phyloP scores from a whole-genome alignment of 495 filamentous ascomycete species.

The Penicillium psychrofluorescens region DNA sequence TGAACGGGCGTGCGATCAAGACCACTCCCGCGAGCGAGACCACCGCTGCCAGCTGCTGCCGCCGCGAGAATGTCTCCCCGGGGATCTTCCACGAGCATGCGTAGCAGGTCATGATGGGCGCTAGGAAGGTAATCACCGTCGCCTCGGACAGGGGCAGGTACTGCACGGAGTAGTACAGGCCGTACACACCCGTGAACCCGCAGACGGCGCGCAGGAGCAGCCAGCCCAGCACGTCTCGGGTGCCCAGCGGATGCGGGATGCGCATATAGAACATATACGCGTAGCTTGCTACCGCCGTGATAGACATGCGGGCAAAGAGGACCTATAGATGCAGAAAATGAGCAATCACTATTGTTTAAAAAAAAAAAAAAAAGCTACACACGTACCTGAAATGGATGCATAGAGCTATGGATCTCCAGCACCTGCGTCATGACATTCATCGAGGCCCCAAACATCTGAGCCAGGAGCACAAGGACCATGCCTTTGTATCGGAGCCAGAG shows the following conservation, averaged over 20 bases:
- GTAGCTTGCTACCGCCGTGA: slow-evolving; percentile 61
- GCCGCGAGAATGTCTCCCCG: slow-evolving; percentile 71
- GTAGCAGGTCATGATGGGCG: slow-evolving; percentile 76
- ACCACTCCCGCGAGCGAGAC: slow-evolving; percentile 76
- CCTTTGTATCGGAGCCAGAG: slow-evolving; percentile 61
- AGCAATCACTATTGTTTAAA: neutral
- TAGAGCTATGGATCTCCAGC: slow-evolving; percentile 63
- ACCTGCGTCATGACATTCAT: slow-evolving; percentile 85
- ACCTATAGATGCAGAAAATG: slow-evolving; percentile 35
- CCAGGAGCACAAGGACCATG: slow-evolving; percentile 60
- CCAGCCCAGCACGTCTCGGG: slow-evolving; percentile 53
- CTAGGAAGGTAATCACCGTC: slow-evolving; percentile 86
- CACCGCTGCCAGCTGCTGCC: slow-evolving; percentile 68
- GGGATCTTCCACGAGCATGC: slow-evolving; percentile 67
- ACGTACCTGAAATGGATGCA: slow-evolving; percentile 75
- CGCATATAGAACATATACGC: slow-evolving; percentile 69
- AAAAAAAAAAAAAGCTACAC: neutral
- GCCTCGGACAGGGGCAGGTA: slow-evolving; percentile 88
- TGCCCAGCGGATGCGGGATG: slow-evolving; percentile 65
- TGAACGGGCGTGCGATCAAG: slow-evolving; percentile 71
- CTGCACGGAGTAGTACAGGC: slow-evolving; percentile 72
- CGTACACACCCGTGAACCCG: slow-evolving; percentile 84
- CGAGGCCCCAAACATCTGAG: slow-evolving; percentile 77
- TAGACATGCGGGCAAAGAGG: slow-evolving; percentile 75
- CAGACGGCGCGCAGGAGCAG: slow-evolving; percentile 61